Percentiles rank a stretch among this genome's conserved stretches.
Conservation (phyloP, 345 rosid species). For the Excoecaria agallocha region DNA sequence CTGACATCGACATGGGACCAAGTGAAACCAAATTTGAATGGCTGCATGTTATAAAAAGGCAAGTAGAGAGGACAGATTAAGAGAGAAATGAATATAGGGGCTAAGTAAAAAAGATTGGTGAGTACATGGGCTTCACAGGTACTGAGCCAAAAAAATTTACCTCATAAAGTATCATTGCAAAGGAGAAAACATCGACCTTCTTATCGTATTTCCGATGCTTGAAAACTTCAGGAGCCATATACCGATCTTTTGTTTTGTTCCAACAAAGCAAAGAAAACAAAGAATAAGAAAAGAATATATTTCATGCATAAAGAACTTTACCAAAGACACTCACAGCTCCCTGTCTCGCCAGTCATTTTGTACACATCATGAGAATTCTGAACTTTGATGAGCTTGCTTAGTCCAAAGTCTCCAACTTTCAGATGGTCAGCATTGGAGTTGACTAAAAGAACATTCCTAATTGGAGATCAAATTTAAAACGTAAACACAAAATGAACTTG, state of each 20-base stretch:
- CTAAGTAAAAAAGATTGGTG: too few relatives aligned
- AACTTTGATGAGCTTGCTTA: slow-evolving; percentile 97
- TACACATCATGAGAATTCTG: slow-evolving; percentile 93
- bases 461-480: slow-evolving; percentile 16
- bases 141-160: slow-evolving; percentile 33
- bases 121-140: background rate
- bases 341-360: slow-evolving; percentile 99
- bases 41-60: too few relatives aligned
- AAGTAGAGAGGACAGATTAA: too few relatives aligned
- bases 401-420: slow-evolving; percentile 98
- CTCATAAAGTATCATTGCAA: slow-evolving; percentile 96
- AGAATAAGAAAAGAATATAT: slow-evolving; percentile 20
- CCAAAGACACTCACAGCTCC: slow-evolving; percentile 75
- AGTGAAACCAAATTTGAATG: too few relatives aligned
- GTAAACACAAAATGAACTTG: background rate
- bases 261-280: slow-evolving; percentile 19
- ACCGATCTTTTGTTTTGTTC: slow-evolving; percentile 62
- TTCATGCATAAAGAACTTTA: slow-evolving; percentile 9
- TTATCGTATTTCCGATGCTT: slow-evolving; percentile 93
- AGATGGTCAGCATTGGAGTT: slow-evolving; percentile 91
- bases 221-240: slow-evolving; percentile 99
- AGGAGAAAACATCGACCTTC: slow-evolving; percentile 98
- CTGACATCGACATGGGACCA: too few relatives aligned
- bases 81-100: too few relatives aligned
- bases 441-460: slow-evolving; percentile 95